Evolutionary conservation across 441 rosid genomes (phyloP), one percentile per base, ranked within the genome.

Genomic region (Daphne laureola): DNA sequence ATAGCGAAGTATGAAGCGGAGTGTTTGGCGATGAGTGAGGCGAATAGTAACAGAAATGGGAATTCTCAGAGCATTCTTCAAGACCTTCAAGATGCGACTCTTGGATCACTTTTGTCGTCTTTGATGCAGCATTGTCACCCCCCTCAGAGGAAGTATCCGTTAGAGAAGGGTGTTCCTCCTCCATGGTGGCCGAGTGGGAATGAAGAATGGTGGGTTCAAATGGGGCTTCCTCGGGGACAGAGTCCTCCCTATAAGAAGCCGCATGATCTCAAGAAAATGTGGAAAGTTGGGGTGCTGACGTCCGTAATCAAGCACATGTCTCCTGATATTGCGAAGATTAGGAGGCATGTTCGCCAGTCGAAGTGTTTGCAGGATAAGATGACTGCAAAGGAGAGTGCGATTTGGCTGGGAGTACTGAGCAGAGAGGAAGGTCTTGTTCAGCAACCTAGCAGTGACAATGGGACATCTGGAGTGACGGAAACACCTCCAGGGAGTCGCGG

Each of bases 71-170:
- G 74, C 69, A 68, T 78, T 59, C 91, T 93, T 13, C 96, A 83
- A 67, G 98, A 93, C 54, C 66, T 93, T 50, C 99, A 93, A 69
- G 99, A 90, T 79, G 96, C 99, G 14, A 90, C 99, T 57, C 68
- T 93, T 36, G 99, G 97, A 27, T 90, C 97, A 49, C 71, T 93
- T 12, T 63, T 93, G 64, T 93, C 99, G 31, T 87, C 99, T 65
- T 76, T 93, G 73, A 93, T 93, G 97, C 97, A 93, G 69, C 99
- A 93, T 31, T 93, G 99, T 66, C 85, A 87, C 65, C 97, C 97
- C 17, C 99, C 99, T 16, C 99, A 93, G 65, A 80, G 99, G 64
- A 90, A 87, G 79, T 93, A 72, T 67, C 99, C 97, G n/a, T 64
- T 93, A 65, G 96, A 93, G 73, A 93, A 87, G 74, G 81, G 81